Percentiles rank a stretch among this genome's conserved stretches.
These are phyloP conservation scores for Chlorella sp. DNA, from an alignment of 139 green algal genomes.

Conservation along the genomic window DNA sequence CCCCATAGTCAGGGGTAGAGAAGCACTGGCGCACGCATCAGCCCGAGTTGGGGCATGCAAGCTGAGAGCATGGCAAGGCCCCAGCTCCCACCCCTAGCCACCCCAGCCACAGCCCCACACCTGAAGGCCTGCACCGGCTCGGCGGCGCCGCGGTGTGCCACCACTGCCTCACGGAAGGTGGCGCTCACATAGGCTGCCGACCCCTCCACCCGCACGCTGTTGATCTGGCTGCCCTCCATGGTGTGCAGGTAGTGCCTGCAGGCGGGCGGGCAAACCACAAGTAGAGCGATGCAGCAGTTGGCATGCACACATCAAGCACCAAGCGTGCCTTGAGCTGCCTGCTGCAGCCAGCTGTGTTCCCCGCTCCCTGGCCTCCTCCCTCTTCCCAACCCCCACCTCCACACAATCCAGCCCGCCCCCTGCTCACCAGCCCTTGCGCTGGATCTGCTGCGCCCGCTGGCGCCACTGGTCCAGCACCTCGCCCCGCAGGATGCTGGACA, in stretches of 20 bases:
- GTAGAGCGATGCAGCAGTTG: no score
- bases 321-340: not conserved
- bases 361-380: not conserved
- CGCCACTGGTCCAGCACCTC: conserved; percentile 44
- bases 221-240: conserved; percentile 35
- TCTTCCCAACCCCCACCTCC: not conserved
- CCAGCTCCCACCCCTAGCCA: not conserved
- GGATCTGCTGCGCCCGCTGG: conserved; percentile 23
- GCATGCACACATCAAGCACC: not conserved
- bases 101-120: not conserved
- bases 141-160: conserved; percentile 13
- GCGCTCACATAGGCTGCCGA: conserved; percentile 17
- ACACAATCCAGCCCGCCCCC: not conserved
- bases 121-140: conserved; percentile 23
- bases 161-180: conserved; percentile 35
- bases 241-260: conserved; percentile 45
- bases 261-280: no score
- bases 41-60: no score
- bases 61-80: not conserved
- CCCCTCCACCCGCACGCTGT: conserved; percentile 7
- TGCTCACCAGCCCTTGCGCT: conserved; percentile 43
- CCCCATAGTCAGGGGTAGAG: no score
- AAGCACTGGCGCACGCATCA: no score
- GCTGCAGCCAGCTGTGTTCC: no score
- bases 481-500: conserved; percentile 23